phyloP scores from a whole-genome alignment of 306 rosid species.

The Gastrolobium villosum region DNA sequence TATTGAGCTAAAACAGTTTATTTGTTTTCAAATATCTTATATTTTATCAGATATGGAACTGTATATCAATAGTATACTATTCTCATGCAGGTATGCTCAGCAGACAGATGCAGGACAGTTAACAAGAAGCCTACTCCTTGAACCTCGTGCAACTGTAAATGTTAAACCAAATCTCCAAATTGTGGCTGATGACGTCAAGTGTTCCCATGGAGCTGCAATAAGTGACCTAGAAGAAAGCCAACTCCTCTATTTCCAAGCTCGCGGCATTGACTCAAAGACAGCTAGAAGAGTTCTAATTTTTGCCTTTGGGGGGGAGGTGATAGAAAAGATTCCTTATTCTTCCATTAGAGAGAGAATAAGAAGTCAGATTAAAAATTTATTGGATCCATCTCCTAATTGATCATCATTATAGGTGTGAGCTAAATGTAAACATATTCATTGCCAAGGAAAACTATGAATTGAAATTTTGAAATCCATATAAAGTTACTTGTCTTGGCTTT shows the following conservation, averaged over 20 bases:
- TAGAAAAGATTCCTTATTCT: slow-evolving; percentile 71
- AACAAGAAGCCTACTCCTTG: slow-evolving; percentile 91
- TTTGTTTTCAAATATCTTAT: slow-evolving; percentile 19
- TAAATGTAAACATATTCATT: slow-evolving; percentile 22
- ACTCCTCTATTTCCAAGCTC: slow-evolving; percentile 85
- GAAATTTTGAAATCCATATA: slow-evolving; percentile 16
- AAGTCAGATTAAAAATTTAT: slow-evolving; percentile 63
- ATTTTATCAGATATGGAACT: slow-evolving; percentile 11
- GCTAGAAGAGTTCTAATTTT: slow-evolving; percentile 86
- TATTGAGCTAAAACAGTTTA: not conserved
- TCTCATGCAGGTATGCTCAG: slow-evolving; percentile 80
- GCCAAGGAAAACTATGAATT: not conserved
- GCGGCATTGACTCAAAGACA: slow-evolving; percentile 74
- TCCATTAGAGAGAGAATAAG: slow-evolving; percentile 67
- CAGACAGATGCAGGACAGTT: slow-evolving; percentile 98
- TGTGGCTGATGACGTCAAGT: slow-evolving; percentile 89
- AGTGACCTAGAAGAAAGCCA: slow-evolving; percentile 93
- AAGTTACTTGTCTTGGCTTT: slow-evolving; percentile 10
- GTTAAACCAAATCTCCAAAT: slow-evolving; percentile 97
- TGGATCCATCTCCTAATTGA: slow-evolving; percentile 60
- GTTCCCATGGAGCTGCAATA: slow-evolving; percentile 98
- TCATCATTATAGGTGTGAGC: slow-evolving; percentile 44
- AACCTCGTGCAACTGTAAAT: slow-evolving; percentile 91
- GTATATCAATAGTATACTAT: not conserved
- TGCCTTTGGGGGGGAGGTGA: slow-evolving; percentile 90